Base-by-base conservation (phyloP, 805 yeast species). In the Kodamaea leandrae region DNA sequence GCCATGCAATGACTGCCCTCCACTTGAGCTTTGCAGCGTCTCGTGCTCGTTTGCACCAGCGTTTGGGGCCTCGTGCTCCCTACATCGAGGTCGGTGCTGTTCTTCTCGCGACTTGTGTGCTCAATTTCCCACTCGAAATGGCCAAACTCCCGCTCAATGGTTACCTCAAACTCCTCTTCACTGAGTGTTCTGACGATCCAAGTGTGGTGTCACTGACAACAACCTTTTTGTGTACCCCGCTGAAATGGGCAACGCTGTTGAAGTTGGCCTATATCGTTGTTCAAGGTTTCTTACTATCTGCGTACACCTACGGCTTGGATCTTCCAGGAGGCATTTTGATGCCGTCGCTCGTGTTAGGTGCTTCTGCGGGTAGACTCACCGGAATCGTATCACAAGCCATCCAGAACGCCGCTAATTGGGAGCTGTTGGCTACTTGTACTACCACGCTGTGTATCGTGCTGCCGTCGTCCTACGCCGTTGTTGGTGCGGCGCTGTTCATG, bases 391-490 rank as follows among this genome's bases (percentile, higher is more conserved):
- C 79, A 32, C 77, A 77, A 50, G 56, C 56, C 2, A 50, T 78
- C 15, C 86, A 82, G 55, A 41, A 63, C 60, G 12, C 54, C 53
- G 18, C 64, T 28, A 39, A 54, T n/a, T 54, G 54, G 52, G 63
- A 60, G 13, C 50, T 53, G 12, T 49, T 72, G 34, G 63, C 72
- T 1, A 61, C 70, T 2, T 64, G 74, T 38, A 71, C 77, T 0
- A 61, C 62, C 20, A 67, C 64, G 36, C 58, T 75, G 42, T 61
- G 74, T 42, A 80, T 93, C 50, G 80, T 87, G 7, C 83, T 89
- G 1, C 95, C 95, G 0, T 90, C 93, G 0, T 86, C 90, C 0
- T 88, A 87, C 55, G 95, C 95, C 0, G 83, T 87, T 7, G 86
- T 88, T 16, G 96, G 96, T 0, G 88, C 95, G 0, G 95, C 89